Percentiles rank a stretch among this genome's conserved stretches.
Evolutionary conservation across 176 grass and related monocot genomes (phyloP).

Genomic region (Typha latifolia): DNA sequence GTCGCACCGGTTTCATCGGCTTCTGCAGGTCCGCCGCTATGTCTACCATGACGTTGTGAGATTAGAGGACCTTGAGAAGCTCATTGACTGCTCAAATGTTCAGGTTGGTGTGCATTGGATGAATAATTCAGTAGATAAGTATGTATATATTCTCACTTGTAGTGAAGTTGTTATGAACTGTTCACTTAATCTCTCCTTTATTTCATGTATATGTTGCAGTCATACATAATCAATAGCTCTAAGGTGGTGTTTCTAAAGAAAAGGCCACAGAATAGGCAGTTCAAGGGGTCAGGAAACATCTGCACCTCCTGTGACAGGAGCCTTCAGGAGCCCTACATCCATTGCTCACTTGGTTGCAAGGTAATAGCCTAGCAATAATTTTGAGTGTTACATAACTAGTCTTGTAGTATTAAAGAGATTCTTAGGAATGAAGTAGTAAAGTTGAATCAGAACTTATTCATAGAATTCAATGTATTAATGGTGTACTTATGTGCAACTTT

Average conservation of each 20-base stretch:
- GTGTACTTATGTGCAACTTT: too few relatives aligned
- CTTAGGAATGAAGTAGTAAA: too few relatives aligned
- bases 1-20: constrained; percentile 66
- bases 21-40: constrained; percentile 82
- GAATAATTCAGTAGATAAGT: not conserved
- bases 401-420: too few relatives aligned
- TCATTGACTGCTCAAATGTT: constrained; percentile 86
- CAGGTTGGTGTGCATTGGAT: constrained; percentile 47
- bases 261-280: constrained; percentile 93
- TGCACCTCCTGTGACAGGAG: constrained; percentile 90
- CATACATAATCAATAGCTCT: constrained; percentile 96
- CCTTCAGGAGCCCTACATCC: constrained; percentile 93
- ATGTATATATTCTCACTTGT: not conserved
- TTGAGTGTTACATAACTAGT: not conserved
- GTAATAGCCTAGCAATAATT: constrained; percentile 25
- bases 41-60: constrained; percentile 86
- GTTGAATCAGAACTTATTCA: too few relatives aligned
- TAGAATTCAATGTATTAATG: too few relatives aligned
- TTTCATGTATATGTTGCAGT: constrained; percentile 42
- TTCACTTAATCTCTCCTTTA: not conserved
- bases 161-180: too few relatives aligned
- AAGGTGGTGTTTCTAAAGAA: constrained; percentile 99
- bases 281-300: constrained; percentile 87
- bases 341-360: constrained; percentile 97
- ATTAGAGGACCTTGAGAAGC: constrained; percentile 89